These are phyloP conservation scores for Sonneratia alba DNA, from an alignment of 345 rosid species.

Conservation along the genomic window DNA sequence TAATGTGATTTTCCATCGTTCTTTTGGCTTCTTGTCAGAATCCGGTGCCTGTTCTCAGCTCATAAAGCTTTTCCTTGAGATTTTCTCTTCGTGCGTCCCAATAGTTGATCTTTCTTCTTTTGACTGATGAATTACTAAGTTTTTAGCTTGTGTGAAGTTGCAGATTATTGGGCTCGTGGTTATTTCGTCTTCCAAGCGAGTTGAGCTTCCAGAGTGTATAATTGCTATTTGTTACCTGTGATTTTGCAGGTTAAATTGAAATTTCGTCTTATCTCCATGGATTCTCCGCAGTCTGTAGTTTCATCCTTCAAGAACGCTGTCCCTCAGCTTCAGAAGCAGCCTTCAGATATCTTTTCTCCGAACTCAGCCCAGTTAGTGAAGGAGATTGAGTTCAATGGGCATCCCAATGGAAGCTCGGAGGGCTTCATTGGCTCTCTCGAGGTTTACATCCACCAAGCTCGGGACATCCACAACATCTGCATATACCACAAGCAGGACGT, in stretches of 20 bases:
- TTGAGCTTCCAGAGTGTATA: no score
- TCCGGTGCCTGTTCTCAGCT: not conserved
- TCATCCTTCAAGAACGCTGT: slow-evolving; percentile 64
- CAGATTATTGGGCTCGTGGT: not conserved
- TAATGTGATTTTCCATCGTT: not conserved
- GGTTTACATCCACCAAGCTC: slow-evolving; percentile 76
- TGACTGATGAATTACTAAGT: not conserved
- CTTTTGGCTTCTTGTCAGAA: not conserved
- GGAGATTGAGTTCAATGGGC: slow-evolving; percentile 29
- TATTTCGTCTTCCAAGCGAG: no score
- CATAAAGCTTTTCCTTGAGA: no score
- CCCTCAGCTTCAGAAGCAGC: slow-evolving; percentile 50
- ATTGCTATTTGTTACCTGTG: not conserved
- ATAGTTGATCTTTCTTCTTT: not conserved
- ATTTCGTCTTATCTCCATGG: slow-evolving; percentile 37
- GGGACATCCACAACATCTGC: slow-evolving; percentile 97
- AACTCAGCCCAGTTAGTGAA: slow-evolving; percentile 26
- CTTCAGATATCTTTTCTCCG: slow-evolving; percentile 28
- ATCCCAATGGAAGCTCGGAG: slow-evolving; percentile 20
- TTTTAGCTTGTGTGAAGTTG: not conserved
- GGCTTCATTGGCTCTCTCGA: slow-evolving; percentile 54
- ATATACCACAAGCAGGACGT: slow-evolving; percentile 99
- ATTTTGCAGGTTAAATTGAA: slow-evolving; percentile 9
- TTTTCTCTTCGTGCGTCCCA: no score
- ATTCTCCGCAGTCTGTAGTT: slow-evolving; percentile 94